A percentile compares a stretch with the other conserved stretches of the same genome.
Conservation (phyloP, 345 rosid species). For the Fremontodendron californicum region DNA sequence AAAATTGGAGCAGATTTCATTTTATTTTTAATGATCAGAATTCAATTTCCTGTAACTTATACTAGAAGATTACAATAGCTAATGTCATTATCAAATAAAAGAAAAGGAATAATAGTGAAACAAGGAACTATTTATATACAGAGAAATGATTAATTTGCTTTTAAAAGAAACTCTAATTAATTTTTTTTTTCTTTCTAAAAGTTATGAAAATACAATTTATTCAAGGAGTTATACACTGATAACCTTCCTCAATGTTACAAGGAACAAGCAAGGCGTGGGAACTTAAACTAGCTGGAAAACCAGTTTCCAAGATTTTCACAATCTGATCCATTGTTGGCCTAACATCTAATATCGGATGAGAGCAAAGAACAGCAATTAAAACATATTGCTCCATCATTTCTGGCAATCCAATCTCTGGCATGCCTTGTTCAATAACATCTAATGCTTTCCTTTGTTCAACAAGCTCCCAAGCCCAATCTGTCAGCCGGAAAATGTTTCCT, state of each 20-base stretch:
- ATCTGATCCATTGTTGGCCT: conserved; percentile 45
- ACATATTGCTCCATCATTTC: conserved; percentile 36
- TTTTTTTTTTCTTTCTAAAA: too few species aligned
- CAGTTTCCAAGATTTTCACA: conserved; percentile 30
- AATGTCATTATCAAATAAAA: too few species aligned
- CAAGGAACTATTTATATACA: too few species aligned
- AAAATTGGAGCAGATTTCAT: too few species aligned
- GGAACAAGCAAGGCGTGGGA: not conserved
- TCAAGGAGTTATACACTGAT: not conserved
- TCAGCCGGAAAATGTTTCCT: conserved; percentile 22
- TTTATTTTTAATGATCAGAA: too few species aligned
- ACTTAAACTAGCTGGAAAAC: not conserved
- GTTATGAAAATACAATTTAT: not conserved
- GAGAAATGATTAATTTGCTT: too few species aligned
- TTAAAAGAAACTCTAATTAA: too few species aligned
- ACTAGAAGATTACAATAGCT: too few species aligned
- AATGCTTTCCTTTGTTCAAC: conserved; percentile 32
- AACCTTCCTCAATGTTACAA: not conserved
- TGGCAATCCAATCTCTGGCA: conserved; percentile 21
- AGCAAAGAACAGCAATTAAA: conserved; percentile 29
- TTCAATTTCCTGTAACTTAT: too few species aligned
- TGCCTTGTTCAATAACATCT: conserved; percentile 30
- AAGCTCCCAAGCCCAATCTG: conserved; percentile 40
- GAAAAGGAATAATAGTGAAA: too few species aligned
- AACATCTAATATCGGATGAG: conserved; percentile 31